Percentiles rank a stretch among this genome's conserved stretches.
Evolutionary conservation across 2,329 filamentous ascomycete genomes (phyloP).

Genomic region (Cladosporium sp.): DNA sequence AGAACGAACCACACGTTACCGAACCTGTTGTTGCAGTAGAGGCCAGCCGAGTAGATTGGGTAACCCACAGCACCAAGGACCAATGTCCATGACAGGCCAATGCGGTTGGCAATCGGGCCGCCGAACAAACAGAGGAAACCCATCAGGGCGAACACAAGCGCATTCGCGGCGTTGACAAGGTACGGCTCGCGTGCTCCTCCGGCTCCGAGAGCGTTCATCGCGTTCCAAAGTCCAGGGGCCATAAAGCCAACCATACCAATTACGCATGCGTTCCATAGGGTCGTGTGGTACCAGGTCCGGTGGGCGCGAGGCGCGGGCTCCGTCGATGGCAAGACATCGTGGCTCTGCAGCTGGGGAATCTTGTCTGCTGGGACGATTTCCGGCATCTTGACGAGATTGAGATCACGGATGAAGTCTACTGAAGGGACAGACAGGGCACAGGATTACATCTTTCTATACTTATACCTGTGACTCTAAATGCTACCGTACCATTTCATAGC

Average conservation of each 20-base stretch:
- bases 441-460: background rate
- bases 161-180: constrained; percentile 51
- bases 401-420: no score
- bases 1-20: constrained; percentile 52
- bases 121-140: constrained; percentile 47
- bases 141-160: constrained; percentile 47
- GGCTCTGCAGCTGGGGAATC: background rate
- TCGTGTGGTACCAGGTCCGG: constrained; percentile 47
- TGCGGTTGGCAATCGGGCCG: constrained; percentile 47
- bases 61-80: constrained; percentile 46
- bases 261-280: constrained; percentile 52
- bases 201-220: constrained; percentile 52
- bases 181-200: constrained; percentile 51
- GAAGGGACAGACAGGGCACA: background rate
- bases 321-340: constrained; percentile 4
- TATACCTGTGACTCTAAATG: background rate
- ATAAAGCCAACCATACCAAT: constrained; percentile 52
- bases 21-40: constrained; percentile 49
- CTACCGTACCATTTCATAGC: background rate
- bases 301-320: background rate
- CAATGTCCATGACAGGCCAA: constrained; percentile 46
- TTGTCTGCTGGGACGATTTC: constrained; percentile 6
- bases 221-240: constrained; percentile 52
- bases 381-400: background rate
- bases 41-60: constrained; percentile 44